Evolutionary conservation across 108 stramenopile species (phyloP).

Genomic region (Discostella stelligeroides): DNA sequence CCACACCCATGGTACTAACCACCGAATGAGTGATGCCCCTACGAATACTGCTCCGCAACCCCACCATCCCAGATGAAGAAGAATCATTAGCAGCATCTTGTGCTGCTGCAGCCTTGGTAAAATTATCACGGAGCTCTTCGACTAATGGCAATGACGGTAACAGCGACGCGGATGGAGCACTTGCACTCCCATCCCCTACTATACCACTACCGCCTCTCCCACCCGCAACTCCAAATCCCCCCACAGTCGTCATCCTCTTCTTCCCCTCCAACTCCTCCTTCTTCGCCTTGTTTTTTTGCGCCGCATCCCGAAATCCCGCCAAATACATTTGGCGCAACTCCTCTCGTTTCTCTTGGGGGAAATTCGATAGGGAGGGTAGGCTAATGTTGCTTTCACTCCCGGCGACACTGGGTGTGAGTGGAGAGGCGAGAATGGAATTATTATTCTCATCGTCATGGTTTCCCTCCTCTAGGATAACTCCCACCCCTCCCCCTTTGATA

Average conservation of each 20-base stretch:
- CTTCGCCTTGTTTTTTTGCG: constrained; percentile 16
- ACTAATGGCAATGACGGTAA: constrained; percentile 6
- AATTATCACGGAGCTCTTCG: constrained; percentile 43
- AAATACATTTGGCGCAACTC: constrained; percentile 87
- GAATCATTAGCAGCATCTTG: neutral
- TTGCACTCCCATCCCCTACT: neutral
- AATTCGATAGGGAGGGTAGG: constrained; percentile 25
- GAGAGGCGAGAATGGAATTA: too few relatives aligned
- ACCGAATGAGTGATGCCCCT: neutral
- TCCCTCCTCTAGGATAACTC: too few relatives aligned
- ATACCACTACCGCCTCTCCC: neutral
- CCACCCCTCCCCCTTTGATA: too few relatives aligned
- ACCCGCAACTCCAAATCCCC: neutral
- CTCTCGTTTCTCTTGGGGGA: constrained; percentile 58
- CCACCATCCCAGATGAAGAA: neutral
- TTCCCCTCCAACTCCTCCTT: constrained; percentile 42
- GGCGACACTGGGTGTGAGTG: neutral
- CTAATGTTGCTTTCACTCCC: constrained; percentile 10
- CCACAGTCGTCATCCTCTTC: too few relatives aligned
- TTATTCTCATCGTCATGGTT: too few relatives aligned
- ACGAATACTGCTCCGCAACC: neutral
- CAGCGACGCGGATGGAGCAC: constrained; percentile 16
- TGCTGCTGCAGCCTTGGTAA: constrained; percentile 22
- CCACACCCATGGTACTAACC: neutral
- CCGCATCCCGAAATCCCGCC: constrained; percentile 84